These are phyloP conservation scores for Aspergillus glaucus DNA, from an alignment of 2,329 filamentous ascomycete species.

Conservation along the genomic window DNA sequence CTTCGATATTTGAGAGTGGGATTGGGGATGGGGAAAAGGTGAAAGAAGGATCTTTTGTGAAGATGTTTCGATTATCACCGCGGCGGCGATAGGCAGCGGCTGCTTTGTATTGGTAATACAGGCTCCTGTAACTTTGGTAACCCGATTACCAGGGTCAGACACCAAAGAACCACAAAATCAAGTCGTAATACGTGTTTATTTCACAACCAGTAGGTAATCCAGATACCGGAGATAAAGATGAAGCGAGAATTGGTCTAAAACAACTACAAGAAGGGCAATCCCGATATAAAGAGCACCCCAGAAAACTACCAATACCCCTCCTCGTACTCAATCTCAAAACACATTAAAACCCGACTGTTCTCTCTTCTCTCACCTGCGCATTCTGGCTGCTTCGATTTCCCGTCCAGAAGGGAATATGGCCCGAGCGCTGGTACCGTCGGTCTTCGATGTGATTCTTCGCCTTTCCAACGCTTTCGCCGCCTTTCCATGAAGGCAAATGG, in stretches of 20 bases:
- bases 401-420: slow-evolving; percentile 16
- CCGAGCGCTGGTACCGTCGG: slow-evolving; percentile 20
- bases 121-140: neutral
- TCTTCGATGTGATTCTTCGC: slow-evolving; percentile 22
- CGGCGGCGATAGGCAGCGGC: slow-evolving; percentile 7
- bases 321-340: too few relatives aligned
- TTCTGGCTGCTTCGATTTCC: neutral
- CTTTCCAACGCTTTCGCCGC: slow-evolving; percentile 27
- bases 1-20: slow-evolving; percentile 1
- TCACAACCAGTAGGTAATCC: slow-evolving; percentile 5
- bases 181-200: neutral
- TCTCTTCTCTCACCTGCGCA: neutral
- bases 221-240: slow-evolving; percentile 15
- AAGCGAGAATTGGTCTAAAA: neutral
- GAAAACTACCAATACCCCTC: too few relatives aligned
- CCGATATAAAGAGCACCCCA: too few relatives aligned
- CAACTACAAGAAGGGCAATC: too few relatives aligned
- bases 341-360: neutral
- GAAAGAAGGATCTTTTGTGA: slow-evolving; percentile 12
- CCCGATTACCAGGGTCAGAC: slow-evolving; percentile 5
- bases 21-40: slow-evolving; percentile 7
- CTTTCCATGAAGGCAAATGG: slow-evolving; percentile 16
- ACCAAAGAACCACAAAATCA: neutral
- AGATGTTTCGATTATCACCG: slow-evolving; percentile 1
- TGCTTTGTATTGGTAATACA: neutral